A percentile compares a stretch with the other conserved stretches of the same genome.
Evolutionary conservation across 768 basidiomycete species (phyloP).

Genomic region (Lactarius indigo): DNA sequence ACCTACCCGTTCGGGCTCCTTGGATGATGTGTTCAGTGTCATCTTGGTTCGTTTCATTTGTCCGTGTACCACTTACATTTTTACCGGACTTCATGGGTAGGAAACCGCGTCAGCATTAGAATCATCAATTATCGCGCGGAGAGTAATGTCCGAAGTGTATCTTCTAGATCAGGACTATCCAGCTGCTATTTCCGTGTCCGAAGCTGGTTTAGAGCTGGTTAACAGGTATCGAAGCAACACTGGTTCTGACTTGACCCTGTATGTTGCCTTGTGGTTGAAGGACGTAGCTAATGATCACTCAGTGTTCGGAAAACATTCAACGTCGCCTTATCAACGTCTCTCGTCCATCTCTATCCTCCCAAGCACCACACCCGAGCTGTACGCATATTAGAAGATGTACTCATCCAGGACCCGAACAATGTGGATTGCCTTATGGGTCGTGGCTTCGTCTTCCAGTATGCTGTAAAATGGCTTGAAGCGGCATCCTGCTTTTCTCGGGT

Average conservation of each 20-base stretch:
- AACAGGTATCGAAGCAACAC: constrained; percentile 51
- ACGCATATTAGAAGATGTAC: constrained; percentile 66
- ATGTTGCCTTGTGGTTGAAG: constrained; percentile 24
- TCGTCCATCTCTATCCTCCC: constrained; percentile 84
- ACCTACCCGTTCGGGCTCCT: constrained; percentile 9
- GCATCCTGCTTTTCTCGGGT: constrained; percentile 58
- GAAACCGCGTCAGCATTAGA: constrained; percentile 7
- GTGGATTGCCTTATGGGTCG: constrained; percentile 65
- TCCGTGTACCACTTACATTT: background rate
- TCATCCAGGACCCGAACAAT: constrained; percentile 60
- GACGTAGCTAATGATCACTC: background rate
- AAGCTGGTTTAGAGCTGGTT: constrained; percentile 62
- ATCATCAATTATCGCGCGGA: constrained; percentile 62
- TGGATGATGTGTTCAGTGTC: constrained; percentile 54
- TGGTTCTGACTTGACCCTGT: constrained; percentile 53
- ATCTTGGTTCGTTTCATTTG: constrained; percentile 52
- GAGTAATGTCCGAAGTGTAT: constrained; percentile 65
- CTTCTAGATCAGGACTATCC: constrained; percentile 67
- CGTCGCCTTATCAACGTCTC: constrained; percentile 63
- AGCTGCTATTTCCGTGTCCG: constrained; percentile 65
- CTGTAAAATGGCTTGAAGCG: constrained; percentile 67
- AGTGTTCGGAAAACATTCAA: constrained; percentile 71
- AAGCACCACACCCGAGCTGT: constrained; percentile 84
- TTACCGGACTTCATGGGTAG: constrained; percentile 1
- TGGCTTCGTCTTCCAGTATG: constrained; percentile 67